These are phyloP conservation scores for Petrea volubilis DNA, from an alignment of 257 asterid species.

Conservation along the genomic window DNA sequence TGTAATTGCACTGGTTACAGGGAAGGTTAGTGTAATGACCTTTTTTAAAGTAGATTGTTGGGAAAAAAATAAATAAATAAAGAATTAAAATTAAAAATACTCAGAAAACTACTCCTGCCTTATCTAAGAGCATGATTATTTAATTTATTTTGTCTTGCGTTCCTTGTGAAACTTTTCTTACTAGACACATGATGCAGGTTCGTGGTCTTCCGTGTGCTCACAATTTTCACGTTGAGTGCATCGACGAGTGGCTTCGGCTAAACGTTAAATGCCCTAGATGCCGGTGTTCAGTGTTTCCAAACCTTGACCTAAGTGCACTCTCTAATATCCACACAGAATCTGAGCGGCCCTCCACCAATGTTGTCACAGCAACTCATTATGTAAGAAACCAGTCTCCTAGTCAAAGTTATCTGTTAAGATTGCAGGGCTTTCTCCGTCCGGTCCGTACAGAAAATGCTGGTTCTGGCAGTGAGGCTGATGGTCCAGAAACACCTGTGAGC, in stretches of 20 bases:
- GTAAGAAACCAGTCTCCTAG: constrained; percentile 71
- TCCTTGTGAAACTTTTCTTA: no score
- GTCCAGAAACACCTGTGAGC: constrained; percentile 35
- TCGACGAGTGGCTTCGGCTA: constrained; percentile 93
- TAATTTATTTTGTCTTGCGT: no score
- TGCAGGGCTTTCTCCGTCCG: constrained; percentile 80
- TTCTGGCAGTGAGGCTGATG: constrained; percentile 40
- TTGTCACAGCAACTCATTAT: constrained; percentile 60
- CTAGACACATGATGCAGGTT: constrained; percentile 53
- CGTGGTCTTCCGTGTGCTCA: constrained; percentile 99
- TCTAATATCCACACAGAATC: constrained; percentile 71
- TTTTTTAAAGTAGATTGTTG: no score
- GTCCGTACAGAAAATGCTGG: constrained; percentile 44
- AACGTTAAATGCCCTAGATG: constrained; percentile 96
- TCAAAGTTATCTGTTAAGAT: constrained; percentile 73
- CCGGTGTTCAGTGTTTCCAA: constrained; percentile 93
- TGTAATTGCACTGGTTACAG: no score
- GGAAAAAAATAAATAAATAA: no score
- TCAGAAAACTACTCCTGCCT: no score
- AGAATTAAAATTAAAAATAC: no score
- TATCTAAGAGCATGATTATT: no score
- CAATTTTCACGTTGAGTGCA: constrained; percentile 96
- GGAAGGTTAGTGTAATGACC: no score
- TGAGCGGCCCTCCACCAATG: constrained; percentile 50
- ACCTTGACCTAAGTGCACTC: constrained; percentile 87